phyloP scores from a whole-genome alignment of 169 alveolate genomes.

The Plasmodium gonderi region DNA sequence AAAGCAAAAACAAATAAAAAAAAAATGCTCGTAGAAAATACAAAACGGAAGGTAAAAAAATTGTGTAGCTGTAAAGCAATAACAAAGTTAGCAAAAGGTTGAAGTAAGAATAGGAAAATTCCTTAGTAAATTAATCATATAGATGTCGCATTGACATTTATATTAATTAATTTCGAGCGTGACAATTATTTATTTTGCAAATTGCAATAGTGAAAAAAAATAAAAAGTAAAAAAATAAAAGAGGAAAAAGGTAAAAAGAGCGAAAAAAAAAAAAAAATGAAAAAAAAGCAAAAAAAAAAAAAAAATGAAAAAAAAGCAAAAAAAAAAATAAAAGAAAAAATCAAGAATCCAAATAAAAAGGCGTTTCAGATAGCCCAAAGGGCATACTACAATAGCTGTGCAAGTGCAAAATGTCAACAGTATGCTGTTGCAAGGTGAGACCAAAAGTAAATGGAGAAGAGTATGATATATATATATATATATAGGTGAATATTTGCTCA shows the following conservation, averaged over 20 bases:
- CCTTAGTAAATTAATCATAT: not conserved
- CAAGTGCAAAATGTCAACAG: not conserved
- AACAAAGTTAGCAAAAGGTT: not conserved
- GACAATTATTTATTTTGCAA: not conserved
- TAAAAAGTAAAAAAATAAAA: not conserved
- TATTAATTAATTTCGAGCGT: not conserved
- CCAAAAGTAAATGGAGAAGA: not conserved
- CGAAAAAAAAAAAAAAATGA: not conserved
- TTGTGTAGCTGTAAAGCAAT: not conserved
- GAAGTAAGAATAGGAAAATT: not conserved
- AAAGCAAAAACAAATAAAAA: not conserved
- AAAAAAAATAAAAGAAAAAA: not conserved
- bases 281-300: not conserved
- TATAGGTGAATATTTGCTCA: too few species aligned
- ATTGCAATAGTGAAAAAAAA: not conserved
- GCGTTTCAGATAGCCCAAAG: not conserved
- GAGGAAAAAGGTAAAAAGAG: not conserved
- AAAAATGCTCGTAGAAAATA: not conserved
- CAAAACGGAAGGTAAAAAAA: not conserved
- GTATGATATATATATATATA: not conserved
- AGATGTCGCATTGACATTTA: not conserved
- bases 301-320: not conserved
- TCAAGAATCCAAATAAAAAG: not conserved
- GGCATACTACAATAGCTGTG: not conserved
- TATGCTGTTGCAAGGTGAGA: slow-evolving; percentile 26